These are phyloP conservation scores for Dorcoceras hygrometricum DNA, from an alignment of 257 asterid species.

Conservation along the genomic window DNA sequence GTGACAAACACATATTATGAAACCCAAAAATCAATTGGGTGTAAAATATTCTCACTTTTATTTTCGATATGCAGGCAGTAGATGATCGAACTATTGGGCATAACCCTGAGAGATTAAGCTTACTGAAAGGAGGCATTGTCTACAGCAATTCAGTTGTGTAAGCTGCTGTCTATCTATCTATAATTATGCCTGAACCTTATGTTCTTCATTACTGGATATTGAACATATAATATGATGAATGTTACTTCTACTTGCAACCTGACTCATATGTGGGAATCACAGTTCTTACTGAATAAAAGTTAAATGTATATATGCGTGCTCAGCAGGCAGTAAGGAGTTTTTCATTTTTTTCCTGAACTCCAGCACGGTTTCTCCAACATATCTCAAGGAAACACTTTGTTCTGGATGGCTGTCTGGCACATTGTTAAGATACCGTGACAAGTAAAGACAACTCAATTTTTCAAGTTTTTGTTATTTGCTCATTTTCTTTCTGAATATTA, in stretches of 20 bases:
- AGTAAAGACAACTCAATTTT: conserved; percentile 42
- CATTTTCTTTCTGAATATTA: background rate
- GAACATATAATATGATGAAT: background rate
- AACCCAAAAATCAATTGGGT: background rate
- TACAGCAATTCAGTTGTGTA: conserved; percentile 88
- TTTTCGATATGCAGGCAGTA: conserved; percentile 55
- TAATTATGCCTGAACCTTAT: conserved; percentile 16
- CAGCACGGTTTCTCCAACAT: conserved; percentile 93
- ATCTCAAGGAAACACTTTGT: conserved; percentile 81
- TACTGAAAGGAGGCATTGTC: conserved; percentile 85
- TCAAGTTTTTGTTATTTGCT: background rate
- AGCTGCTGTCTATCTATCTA: conserved; percentile 32
- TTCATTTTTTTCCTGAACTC: conserved; percentile 34
- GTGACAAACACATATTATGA: background rate
- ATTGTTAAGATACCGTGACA: conserved; percentile 64
- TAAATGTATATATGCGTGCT: conserved; percentile 8
- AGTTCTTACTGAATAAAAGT: conserved; percentile 14
- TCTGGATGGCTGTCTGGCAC: conserved; percentile 91
- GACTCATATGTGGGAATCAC: conserved; percentile 6
- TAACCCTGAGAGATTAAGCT: conserved; percentile 90
- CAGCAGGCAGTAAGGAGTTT: conserved; percentile 14
- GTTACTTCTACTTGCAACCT: conserved; percentile 1
- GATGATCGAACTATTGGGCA: conserved; percentile 91
- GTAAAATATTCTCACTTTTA: conserved; percentile 15
- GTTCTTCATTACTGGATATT: conserved; percentile 1